Percentiles rank a stretch among this genome's conserved stretches.
phyloP scores from a whole-genome alignment of 495 filamentous ascomycete genomes.

The Penicillium simplicissimum region DNA sequence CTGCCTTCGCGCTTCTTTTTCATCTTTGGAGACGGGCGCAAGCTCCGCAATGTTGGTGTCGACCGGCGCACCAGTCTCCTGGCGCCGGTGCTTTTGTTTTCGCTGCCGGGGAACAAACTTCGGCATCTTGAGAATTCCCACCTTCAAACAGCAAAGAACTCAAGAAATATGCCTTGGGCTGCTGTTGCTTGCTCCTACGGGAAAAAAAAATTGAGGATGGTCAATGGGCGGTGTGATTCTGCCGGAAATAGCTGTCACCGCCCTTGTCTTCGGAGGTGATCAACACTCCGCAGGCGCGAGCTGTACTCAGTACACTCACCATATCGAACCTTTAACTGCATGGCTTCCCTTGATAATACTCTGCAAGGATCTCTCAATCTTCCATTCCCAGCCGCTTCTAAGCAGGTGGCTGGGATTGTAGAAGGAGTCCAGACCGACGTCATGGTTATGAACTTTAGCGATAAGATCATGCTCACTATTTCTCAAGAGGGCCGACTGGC shows the following conservation, averaged over 20 bases:
- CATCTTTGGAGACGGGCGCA: slow-evolving; percentile 61
- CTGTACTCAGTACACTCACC: neutral
- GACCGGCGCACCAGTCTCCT: slow-evolving; percentile 39
- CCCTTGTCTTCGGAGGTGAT: slow-evolving; percentile 13
- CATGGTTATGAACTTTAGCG: slow-evolving; percentile 70
- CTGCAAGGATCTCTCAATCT: slow-evolving; percentile 41
- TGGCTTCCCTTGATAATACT: slow-evolving; percentile 34
- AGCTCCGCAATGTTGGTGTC: slow-evolving; percentile 77
- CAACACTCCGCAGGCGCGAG: slow-evolving; percentile 9
- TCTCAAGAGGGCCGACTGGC: slow-evolving; percentile 82
- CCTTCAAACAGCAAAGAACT: slow-evolving; percentile 19
- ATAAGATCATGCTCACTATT: slow-evolving; percentile 90
- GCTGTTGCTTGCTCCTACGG: slow-evolving; percentile 11
- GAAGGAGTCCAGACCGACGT: slow-evolving; percentile 71
- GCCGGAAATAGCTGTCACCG: slow-evolving; percentile 21
- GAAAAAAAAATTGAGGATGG: slow-evolving; percentile 33
- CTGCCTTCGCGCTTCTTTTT: slow-evolving; percentile 68
- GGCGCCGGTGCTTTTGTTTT: slow-evolving; percentile 62
- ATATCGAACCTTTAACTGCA: slow-evolving; percentile 16
- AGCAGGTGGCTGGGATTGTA: slow-evolving; percentile 62
- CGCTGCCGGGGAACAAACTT: slow-evolving; percentile 78
- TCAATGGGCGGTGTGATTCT: slow-evolving; percentile 24
- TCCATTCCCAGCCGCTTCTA: slow-evolving; percentile 79
- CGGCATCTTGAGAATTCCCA: slow-evolving; percentile 53
- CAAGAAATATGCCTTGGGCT: slow-evolving; percentile 18